These are phyloP conservation scores for Neurospora discreta DNA, from an alignment of 495 filamentous ascomycete species.

Conservation along the genomic window DNA sequence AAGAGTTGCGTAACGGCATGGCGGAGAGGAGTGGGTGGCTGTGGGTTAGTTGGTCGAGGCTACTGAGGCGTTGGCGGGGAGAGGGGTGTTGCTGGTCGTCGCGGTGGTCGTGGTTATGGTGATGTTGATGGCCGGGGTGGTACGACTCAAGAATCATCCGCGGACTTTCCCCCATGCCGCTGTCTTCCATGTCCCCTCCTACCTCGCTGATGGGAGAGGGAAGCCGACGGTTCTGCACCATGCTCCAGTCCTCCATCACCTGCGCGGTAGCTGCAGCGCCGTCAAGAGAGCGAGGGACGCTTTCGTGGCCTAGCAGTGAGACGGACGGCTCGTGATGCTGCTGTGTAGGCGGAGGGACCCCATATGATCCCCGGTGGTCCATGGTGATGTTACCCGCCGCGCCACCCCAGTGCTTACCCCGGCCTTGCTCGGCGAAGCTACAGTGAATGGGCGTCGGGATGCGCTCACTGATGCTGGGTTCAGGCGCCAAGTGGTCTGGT, in stretches of 20 bases:
- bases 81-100: slow-evolving; percentile 6
- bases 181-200: slow-evolving; percentile 35
- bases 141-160: slow-evolving; percentile 28
- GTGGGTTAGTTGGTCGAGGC: slow-evolving; percentile 19
- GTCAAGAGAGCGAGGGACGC: slow-evolving; percentile 25
- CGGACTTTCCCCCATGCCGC: slow-evolving; percentile 15
- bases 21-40: slow-evolving; percentile 22
- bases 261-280: slow-evolving; percentile 18
- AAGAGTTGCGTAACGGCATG: slow-evolving; percentile 7
- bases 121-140: slow-evolving; percentile 6
- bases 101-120: slow-evolving; percentile 12
- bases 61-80: slow-evolving; percentile 8
- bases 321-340: slow-evolving; percentile 8
- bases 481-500: slow-evolving; percentile 12
- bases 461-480: slow-evolving; percentile 22
- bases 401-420: slow-evolving; percentile 30
- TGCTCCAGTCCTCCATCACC: slow-evolving; percentile 34
- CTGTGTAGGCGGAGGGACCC: slow-evolving; percentile 22
- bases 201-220: slow-evolving; percentile 64
- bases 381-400: slow-evolving; percentile 12
- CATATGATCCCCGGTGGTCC: background rate
- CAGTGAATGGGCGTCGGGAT: slow-evolving; percentile 46
- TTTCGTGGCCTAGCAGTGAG: slow-evolving; percentile 12
- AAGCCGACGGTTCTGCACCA: slow-evolving; percentile 43
- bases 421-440: slow-evolving; percentile 35